Conservation (phyloP, 1,284 basidiomycete species). For the Neolentinus lepideus region DNA sequence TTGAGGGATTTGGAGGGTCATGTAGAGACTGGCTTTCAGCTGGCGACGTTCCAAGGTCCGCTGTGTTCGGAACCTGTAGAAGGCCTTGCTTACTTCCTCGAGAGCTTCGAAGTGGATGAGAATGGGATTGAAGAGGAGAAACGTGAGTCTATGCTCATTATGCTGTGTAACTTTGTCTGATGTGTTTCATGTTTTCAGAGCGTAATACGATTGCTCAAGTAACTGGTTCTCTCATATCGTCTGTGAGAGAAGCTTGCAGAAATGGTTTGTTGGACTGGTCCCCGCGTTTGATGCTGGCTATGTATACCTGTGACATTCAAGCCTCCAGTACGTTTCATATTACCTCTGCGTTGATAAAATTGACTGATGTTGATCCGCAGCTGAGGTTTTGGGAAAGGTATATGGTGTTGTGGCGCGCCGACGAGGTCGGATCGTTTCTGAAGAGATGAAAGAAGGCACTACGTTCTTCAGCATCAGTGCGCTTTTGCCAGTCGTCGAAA, state of each 20-base stretch:
- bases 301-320: constrained; percentile 99
- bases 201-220: constrained; percentile 70
- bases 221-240: constrained; percentile 85
- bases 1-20: constrained; percentile 66
- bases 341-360: neutral
- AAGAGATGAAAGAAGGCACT: constrained; percentile 99
- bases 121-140: constrained; percentile 58
- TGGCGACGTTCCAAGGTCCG: constrained; percentile 91
- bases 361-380: constrained; percentile 30
- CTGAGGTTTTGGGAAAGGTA: constrained; percentile 96
- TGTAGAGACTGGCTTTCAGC: constrained; percentile 92
- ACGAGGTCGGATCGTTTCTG: constrained; percentile 87
- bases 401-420: constrained; percentile 93
- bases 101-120: constrained; percentile 61
- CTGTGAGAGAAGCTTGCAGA: constrained; percentile 84
- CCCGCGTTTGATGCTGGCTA: constrained; percentile 92
- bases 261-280: constrained; percentile 95
- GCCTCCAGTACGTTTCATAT: constrained; percentile 71
- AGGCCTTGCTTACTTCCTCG: constrained; percentile 89
- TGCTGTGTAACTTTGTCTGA: constrained; percentile 1
- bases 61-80: constrained; percentile 94
- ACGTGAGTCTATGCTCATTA: constrained; percentile 30
- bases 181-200: constrained; percentile 29
- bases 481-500: constrained; percentile 92
- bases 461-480: constrained; percentile 91